These are phyloP conservation scores for Teunomyces barrocoloradensis DNA, from an alignment of 805 yeast species.

Conservation along the genomic window DNA sequence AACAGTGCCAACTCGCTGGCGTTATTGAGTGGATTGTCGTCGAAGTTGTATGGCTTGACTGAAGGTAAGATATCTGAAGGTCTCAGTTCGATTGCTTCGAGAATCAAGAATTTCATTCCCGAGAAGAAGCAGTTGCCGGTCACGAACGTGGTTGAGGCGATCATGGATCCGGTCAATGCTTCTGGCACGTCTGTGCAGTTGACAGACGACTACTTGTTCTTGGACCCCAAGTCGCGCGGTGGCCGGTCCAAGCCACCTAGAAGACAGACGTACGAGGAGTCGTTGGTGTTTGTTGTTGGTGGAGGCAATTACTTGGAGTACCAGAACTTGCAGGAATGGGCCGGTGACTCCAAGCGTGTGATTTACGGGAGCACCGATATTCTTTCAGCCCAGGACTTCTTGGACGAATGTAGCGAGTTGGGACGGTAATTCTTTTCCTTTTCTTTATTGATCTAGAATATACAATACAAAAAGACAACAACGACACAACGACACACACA, in stretches of 20 bases:
- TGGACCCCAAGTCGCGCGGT: constrained; percentile 90
- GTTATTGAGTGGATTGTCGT: constrained; percentile 68
- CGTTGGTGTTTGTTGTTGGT: constrained; percentile 90
- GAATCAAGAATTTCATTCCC: constrained; percentile 83
- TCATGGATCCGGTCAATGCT: constrained; percentile 77
- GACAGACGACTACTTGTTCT: constrained; percentile 86
- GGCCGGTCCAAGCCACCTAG: constrained; percentile 86
- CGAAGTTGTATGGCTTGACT: constrained; percentile 75
- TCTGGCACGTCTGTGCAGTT: constrained; percentile 60
- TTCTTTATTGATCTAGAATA: constrained; percentile 1
- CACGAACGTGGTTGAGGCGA: constrained; percentile 86
- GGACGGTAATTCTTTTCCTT: constrained; percentile 25
- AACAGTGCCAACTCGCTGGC: constrained; percentile 49
- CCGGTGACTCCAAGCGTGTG: constrained; percentile 41
- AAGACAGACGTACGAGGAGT: constrained; percentile 75
- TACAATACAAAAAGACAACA: constrained; percentile 13
- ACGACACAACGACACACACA: constrained; percentile 5
- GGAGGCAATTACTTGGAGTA: constrained; percentile 96
- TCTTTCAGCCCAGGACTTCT: constrained; percentile 64
- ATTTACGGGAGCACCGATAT: constrained; percentile 86
- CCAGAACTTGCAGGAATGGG: constrained; percentile 92
- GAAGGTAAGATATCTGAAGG: constrained; percentile 86
- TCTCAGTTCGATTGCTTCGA: constrained; percentile 82
- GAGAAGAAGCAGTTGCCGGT: constrained; percentile 85
- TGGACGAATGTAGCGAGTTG: constrained; percentile 60